Conservation (phyloP, 345 rosid genomes). For the Citrus medica region DNA sequence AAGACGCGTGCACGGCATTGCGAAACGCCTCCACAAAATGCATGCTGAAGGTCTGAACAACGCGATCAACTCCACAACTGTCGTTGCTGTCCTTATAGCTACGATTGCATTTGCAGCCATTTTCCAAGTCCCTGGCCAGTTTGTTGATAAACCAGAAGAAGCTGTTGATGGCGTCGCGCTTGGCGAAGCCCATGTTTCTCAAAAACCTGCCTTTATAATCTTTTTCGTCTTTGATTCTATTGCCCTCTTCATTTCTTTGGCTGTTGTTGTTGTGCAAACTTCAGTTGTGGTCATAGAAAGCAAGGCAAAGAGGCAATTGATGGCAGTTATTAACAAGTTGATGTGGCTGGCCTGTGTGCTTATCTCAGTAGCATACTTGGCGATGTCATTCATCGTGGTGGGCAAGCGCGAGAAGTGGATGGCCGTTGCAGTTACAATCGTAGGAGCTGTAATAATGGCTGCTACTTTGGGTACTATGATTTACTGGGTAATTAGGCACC, state of each 20-base stretch:
- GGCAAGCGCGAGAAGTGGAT: constrained; percentile 73
- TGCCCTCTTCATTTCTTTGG: constrained; percentile 89
- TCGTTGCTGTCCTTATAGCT: constrained; percentile 90
- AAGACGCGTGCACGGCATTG: constrained; percentile 80
- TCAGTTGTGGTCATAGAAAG: constrained; percentile 91
- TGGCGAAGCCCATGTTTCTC: constrained; percentile 83
- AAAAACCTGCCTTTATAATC: constrained; percentile 56
- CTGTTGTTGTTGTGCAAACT: constrained; percentile 92
- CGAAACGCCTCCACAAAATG: constrained; percentile 84
- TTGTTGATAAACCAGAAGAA: constrained; percentile 42
- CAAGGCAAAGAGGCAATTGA: constrained; percentile 93
- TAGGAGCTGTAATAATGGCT: constrained; percentile 78
- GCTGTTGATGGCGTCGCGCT: constrained; percentile 45
- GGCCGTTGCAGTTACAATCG: constrained; percentile 72
- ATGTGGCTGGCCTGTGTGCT: constrained; percentile 96
- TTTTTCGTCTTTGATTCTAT: constrained; percentile 82
- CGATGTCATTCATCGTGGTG: constrained; percentile 79
- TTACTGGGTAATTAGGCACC: constrained; percentile 83
- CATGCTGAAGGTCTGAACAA: constrained; percentile 90
- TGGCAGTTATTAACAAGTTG: constrained; percentile 87
- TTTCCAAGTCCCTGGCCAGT: constrained; percentile 91
- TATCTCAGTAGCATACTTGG: constrained; percentile 68
- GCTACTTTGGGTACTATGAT: constrained; percentile 93
- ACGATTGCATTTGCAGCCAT: constrained; percentile 95
- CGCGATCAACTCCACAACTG: constrained; percentile 90